Evolutionary conservation across 768 basidiomycete genomes (phyloP).

Genomic region (Pleurotus giganteus): DNA sequence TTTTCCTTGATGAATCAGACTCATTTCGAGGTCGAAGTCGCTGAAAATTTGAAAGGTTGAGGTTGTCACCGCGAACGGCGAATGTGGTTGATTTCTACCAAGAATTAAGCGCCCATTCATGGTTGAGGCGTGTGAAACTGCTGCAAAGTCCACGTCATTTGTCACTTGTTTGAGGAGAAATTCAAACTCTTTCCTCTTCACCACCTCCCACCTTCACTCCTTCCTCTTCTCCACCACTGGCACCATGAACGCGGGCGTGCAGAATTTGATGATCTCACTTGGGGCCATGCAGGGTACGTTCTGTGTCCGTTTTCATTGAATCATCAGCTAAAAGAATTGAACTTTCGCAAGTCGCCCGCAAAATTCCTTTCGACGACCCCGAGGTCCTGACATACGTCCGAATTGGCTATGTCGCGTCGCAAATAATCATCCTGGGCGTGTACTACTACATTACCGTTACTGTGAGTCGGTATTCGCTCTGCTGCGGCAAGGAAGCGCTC

Average conservation of each 20-base stretch:
- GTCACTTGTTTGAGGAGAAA: too few relatives aligned
- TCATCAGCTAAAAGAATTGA: background rate
- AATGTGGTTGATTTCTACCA: background rate
- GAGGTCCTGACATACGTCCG: constrained; percentile 79
- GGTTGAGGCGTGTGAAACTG: background rate
- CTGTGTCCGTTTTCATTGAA: background rate
- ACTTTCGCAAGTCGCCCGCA: constrained; percentile 71
- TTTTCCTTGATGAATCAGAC: too few relatives aligned
- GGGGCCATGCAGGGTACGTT: constrained; percentile 85
- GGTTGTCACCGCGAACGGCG: background rate
- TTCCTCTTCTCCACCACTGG: constrained; percentile 1
- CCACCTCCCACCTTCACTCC: background rate
- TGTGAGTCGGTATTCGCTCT: constrained; percentile 39
- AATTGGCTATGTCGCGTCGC: constrained; percentile 75
- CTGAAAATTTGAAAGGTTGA: too few relatives aligned
- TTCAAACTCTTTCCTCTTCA: background rate
- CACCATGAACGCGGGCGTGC: constrained; percentile 71
- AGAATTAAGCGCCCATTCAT: background rate
- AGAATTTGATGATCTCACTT: constrained; percentile 87
- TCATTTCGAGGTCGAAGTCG: too few relatives aligned
- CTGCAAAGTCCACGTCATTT: background rate
- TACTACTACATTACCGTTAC: constrained; percentile 81
- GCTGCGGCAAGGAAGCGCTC: background rate
- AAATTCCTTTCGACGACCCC: constrained; percentile 89
- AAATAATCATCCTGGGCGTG: constrained; percentile 64